Evolutionary conservation across 2,329 filamentous ascomycete species (phyloP), one percentile per base, ranked within the genome.

Genomic region (Scedosporium apiospermum): DNA sequence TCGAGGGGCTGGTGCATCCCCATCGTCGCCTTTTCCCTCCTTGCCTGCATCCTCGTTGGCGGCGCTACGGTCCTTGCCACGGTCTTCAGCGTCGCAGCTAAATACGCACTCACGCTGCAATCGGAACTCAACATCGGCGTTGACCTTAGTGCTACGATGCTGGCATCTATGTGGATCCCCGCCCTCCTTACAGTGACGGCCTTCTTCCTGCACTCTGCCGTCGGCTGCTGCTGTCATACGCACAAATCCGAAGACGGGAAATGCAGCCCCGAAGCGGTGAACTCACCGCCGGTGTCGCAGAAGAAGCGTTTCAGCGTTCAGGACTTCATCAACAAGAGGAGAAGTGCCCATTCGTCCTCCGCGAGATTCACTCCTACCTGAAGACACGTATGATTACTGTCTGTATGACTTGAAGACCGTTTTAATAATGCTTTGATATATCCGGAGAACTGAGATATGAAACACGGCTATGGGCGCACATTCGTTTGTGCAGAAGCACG

Each of bases 161-260:
- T 96, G 69, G 88, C 78, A 0, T 96, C 96, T 71, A 93, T 96
- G 88, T 98, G 93, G 93, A 82, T 91, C 30, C 90, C 88, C 0
- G 82, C 86, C 0, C 84, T 80, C 0, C 84, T 88, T 64, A 83
- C 84, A 1, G 75, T 91, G 4, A 69, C 93, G 21, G 88, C 88
- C 0, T 93, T 90, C 68, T 71, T 89, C 38, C 78, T 96, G 21
- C 90, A 96, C 72, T 77, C 88, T 30, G 85, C 87, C 38, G 81
- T 93, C 73, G 90, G 88, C 68, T 96, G 91, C 74, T 96, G 90
- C 72, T 90, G 88, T 69, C 71, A 67, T 21, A 23, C 57, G 9
- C 30, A 57, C 14, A 61, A 51, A 49, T n/a, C 10, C 51, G 10
- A 27, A 21, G 26, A 51, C 6, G 30, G 49, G 21, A 6, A 57